These are phyloP conservation scores for Rhodosporidiobolus sp. DNA, from an alignment of 768 basidiomycete species.

Conservation along the genomic window DNA sequence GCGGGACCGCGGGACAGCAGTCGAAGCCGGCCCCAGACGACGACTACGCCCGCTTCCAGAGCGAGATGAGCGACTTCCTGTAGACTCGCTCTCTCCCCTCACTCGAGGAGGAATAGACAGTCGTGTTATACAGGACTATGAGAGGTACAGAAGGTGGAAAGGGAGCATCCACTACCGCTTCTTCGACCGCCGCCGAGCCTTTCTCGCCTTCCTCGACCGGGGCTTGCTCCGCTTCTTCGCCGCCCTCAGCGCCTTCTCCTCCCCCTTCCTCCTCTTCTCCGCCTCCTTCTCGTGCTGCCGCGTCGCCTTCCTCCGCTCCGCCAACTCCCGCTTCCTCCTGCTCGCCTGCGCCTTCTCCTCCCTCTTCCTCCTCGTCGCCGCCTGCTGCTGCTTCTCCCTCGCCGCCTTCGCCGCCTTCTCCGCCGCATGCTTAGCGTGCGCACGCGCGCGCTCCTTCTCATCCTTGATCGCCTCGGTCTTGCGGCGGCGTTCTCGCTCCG, in stretches of 20 bases:
- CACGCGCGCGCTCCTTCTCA: not conserved
- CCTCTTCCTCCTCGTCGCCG: not conserved
- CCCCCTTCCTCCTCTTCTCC: not conserved
- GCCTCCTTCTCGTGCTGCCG: not conserved
- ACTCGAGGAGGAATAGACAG: too few species aligned
- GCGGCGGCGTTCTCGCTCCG: not conserved
- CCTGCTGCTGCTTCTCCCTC: not conserved
- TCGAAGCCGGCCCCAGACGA: slow-evolving; percentile 10
- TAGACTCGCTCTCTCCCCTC: not conserved
- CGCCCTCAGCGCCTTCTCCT: not conserved
- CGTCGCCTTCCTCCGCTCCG: not conserved
- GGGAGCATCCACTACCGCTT: not conserved
- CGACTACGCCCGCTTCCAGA: slow-evolving; percentile 36
- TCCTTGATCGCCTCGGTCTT: not conserved
- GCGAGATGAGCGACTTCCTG: slow-evolving; percentile 34
- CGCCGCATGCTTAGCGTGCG: not conserved
- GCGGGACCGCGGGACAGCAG: slow-evolving; percentile 2
- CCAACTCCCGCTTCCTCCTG: too few species aligned
- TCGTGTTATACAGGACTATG: not conserved
- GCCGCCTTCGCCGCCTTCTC: not conserved
- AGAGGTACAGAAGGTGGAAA: not conserved
- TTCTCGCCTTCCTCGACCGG: not conserved
- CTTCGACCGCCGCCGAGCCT: not conserved
- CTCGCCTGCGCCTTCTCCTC: not conserved
- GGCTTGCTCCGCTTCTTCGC: not conserved